These are phyloP conservation scores for Filobasidium uniguttulatum DNA, from an alignment of 1,284 basidiomycete genomes.

Conservation along the genomic window DNA sequence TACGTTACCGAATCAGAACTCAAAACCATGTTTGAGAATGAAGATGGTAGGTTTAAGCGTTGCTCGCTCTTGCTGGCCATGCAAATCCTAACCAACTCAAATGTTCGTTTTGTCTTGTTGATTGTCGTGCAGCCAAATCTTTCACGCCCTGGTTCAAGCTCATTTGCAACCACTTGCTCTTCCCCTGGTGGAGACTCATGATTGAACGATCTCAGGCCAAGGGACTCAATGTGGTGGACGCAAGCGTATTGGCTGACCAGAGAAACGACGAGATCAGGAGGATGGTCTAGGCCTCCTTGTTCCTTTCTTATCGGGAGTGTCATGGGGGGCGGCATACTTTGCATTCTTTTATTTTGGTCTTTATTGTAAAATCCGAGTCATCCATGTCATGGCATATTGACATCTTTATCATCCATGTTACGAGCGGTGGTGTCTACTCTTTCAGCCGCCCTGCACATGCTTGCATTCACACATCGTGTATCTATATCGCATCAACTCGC, in stretches of 20 bases:
- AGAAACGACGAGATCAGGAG: constrained; percentile 41
- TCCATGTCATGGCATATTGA: too few relatives aligned
- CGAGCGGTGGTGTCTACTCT: too few relatives aligned
- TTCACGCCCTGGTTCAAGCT: constrained; percentile 99
- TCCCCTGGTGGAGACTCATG: constrained; percentile 96
- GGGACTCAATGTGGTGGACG: constrained; percentile 48
- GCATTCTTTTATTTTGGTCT: too few relatives aligned
- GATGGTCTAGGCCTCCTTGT: too few relatives aligned
- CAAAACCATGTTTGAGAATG: constrained; percentile 74
- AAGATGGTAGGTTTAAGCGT: constrained; percentile 53
- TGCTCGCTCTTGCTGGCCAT: neutral
- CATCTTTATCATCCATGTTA: too few relatives aligned
- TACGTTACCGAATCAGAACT: constrained; percentile 87
- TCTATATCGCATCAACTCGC: too few relatives aligned
- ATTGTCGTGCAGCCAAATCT: constrained; percentile 51
- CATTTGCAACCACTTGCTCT: constrained; percentile 90
- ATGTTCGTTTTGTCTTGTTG: neutral
- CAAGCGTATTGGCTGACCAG: constrained; percentile 51
- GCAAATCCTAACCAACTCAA: neutral
- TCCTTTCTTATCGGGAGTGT: too few relatives aligned
- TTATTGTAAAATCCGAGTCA: too few relatives aligned
- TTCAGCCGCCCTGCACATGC: too few relatives aligned
- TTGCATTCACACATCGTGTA: too few relatives aligned
- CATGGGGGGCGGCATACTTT: too few relatives aligned
- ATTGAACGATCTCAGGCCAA: constrained; percentile 45